phyloP scores from a whole-genome alignment of 208 protist genomes.

The Acanthamoeba royreba region DNA sequence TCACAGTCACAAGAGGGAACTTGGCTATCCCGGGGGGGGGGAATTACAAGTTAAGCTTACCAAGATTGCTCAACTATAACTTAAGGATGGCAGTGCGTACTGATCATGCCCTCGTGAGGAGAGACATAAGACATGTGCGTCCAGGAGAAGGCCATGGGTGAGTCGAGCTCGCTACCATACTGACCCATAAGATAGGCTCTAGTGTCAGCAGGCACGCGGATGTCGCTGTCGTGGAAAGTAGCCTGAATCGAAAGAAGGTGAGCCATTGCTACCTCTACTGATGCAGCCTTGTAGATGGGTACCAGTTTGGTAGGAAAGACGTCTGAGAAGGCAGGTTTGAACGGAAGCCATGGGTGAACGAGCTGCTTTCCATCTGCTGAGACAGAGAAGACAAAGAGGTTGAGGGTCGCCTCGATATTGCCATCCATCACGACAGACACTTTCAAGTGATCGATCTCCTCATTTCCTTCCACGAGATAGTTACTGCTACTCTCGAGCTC shows the following conservation, averaged over 20 bases:
- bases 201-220: background rate
- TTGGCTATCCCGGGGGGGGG: no score
- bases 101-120: background rate
- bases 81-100: background rate
- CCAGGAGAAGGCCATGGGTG: background rate
- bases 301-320: background rate
- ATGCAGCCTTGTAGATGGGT: background rate
- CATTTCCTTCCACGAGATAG: background rate
- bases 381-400: background rate
- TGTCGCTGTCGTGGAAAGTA: background rate
- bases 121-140: background rate
- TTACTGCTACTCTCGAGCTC: background rate
- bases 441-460: background rate
- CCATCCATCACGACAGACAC: background rate
- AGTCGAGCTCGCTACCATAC: background rate
- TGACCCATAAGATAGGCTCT: background rate
- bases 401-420: background rate
- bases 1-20: background rate
- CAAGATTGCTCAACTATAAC: no score
- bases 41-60: background rate
- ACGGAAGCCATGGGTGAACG: background rate
- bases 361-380: background rate
- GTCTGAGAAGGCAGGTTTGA: background rate
- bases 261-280: no score
- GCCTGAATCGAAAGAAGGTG: background rate